phyloP scores from a whole-genome alignment of 257 asterid species.

The Nyctanthes arbortristis region DNA sequence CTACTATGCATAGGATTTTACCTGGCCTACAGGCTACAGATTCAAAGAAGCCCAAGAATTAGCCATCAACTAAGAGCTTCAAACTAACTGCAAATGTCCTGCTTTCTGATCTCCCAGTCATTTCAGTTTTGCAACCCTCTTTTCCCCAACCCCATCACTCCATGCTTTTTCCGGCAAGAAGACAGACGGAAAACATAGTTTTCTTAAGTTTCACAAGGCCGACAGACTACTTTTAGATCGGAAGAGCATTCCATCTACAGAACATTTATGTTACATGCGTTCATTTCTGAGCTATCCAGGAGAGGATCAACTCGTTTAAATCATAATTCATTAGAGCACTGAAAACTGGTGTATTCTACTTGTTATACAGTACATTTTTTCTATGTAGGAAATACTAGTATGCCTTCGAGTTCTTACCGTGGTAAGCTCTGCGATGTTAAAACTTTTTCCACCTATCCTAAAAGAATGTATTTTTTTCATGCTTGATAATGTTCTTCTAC shows the following conservation, averaged over 20 bases:
- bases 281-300: not conserved
- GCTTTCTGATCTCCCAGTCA: not conserved
- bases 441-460: too few relatives aligned
- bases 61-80: not conserved
- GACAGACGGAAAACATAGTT: not conserved
- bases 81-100: not conserved
- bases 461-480: too few relatives aligned
- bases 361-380: not conserved
- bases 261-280: not conserved
- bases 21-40: not conserved
- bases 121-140: not conserved
- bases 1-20: constrained; percentile 62
- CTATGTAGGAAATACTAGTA: not conserved
- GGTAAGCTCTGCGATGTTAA: too few relatives aligned
- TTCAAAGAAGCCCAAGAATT: too few relatives aligned
- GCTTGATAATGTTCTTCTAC: too few relatives aligned
- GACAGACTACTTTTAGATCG: not conserved
- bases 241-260: not conserved
- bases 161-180: not conserved
- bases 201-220: not conserved
- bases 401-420: too few relatives aligned
- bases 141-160: not conserved
- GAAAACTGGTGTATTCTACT: not conserved
- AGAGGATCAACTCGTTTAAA: not conserved
- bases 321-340: not conserved